A percentile compares a stretch with the other conserved stretches of the same genome.
Evolutionary conservation across 148 eudicot species (phyloP).

Genomic region (Cornus suecica): DNA sequence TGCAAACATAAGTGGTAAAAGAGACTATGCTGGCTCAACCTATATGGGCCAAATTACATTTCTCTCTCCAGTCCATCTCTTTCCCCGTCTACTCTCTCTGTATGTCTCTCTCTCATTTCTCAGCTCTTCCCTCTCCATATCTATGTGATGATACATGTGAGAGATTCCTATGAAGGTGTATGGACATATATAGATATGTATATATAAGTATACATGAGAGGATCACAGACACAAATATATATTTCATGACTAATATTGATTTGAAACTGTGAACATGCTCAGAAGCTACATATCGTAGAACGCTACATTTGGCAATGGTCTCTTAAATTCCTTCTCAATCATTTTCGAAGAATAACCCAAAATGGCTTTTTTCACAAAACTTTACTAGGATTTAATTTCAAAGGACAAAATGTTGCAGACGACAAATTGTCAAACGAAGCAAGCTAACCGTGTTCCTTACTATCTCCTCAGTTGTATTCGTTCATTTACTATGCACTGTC

Average conservation of each 20-base stretch:
- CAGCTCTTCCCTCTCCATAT: no score
- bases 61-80: no score
- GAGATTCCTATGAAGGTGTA: no score
- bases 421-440: not conserved
- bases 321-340: not conserved
- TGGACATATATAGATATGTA: no score
- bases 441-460: not conserved
- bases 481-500: not conserved
- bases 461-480: not conserved
- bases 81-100: not conserved
- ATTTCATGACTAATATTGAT: not conserved
- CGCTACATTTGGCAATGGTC: not conserved
- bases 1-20: no score
- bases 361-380: not conserved
- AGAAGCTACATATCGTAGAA: not conserved
- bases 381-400: not conserved
- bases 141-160: no score
- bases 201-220: no score
- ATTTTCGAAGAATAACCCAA: not conserved
- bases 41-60: no score
- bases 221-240: not conserved
- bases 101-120: not conserved
- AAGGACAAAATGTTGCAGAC: no score
- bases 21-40: no score
- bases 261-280: not conserved